Evolutionary conservation across 306 rosid species (phyloP), one percentile per base, ranked within the genome.

Genomic region (Ormosia emarginata): DNA sequence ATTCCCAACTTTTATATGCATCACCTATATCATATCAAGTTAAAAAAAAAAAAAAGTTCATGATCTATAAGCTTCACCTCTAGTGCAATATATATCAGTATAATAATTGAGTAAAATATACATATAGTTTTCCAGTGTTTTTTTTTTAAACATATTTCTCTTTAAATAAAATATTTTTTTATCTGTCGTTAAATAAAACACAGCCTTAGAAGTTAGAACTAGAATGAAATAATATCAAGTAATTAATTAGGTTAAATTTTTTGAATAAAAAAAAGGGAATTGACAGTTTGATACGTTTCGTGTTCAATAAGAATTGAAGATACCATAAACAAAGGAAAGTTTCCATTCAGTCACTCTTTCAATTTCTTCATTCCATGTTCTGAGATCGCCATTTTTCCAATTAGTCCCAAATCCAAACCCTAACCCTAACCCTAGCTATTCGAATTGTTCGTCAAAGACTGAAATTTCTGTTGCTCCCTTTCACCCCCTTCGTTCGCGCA

Each of bases 351-450:
- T 43, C 40, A 6, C 62, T 72, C 24, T 43, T 18, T 56, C 74
- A 24, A 2, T 62, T 74, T 32, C 83, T 65, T 56, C 33, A 3
- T 59, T 59, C 47, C 2, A 32, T 44, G 6, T 56, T 49, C 66
- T 36, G 13, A 83, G 80, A 79, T 84, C 87, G 66, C 57, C 9
- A 4, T 0, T 33, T 1, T 33, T 57, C 70, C 37, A 39, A 61
- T 29, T 6, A 78, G 56, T 63, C 8, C 70, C 83, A 24, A 24
- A 24, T 1, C 1, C 76, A 71, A 78, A 32, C 79, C 85, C 78
- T 56, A 87, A 84, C 83, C 89, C 89, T 78, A 87, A 50, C 65
- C 88, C 85, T 77, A 76, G 10, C 62, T 43, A 7, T 18, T 71
- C 49, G 43, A 71, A 86, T 81, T 81, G 1, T 43, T 39, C 44